A percentile compares a stretch with the other conserved stretches of the same genome.
Evolutionary conservation across 164 flowering plant species (phyloP).

Genomic region (Tinospora cordifolia): DNA sequence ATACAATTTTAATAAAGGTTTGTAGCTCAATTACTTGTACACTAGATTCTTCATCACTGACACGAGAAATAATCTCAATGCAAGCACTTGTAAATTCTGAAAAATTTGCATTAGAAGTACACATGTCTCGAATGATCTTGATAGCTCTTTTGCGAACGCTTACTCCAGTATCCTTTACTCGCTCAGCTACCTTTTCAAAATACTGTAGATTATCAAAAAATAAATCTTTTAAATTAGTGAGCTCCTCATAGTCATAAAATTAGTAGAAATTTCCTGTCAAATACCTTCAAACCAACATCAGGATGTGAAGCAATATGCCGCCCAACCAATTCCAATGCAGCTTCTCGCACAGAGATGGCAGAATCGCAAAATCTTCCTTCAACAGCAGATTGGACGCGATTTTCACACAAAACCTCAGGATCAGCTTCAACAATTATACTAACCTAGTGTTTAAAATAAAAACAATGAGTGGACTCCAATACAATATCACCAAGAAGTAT

Average conservation of each 20-base stretch:
- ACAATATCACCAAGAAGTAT: not conserved
- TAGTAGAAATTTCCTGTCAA: constrained; percentile 2
- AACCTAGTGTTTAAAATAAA: constrained; percentile 44
- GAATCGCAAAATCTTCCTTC: constrained; percentile 97
- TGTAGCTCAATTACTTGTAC: constrained; percentile 59
- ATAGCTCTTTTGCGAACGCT: constrained; percentile 98
- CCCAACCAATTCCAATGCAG: constrained; percentile 96
- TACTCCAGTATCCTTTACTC: constrained; percentile 93
- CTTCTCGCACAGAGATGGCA: constrained; percentile 93
- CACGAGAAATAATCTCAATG: constrained; percentile 82
- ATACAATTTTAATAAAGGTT: not conserved
- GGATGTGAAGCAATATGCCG: constrained; percentile 99
- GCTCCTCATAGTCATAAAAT: constrained; percentile 1
- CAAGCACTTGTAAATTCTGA: constrained; percentile 71
- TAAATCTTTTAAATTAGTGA: not conserved
- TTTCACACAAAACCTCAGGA: constrained; percentile 85
- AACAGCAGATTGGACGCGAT: constrained; percentile 87
- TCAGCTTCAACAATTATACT: constrained; percentile 94
- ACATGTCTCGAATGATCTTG: constrained; percentile 92
- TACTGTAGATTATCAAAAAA: constrained; percentile 40
- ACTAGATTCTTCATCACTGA: constrained; percentile 91
- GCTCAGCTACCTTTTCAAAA: constrained; percentile 92
- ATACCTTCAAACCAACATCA: constrained; percentile 92
- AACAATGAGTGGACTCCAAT: not conserved
- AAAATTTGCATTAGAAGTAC: constrained; percentile 71